Evolutionary conservation across 306 rosid genomes (phyloP).

Genomic region (Malus sylvestris): DNA sequence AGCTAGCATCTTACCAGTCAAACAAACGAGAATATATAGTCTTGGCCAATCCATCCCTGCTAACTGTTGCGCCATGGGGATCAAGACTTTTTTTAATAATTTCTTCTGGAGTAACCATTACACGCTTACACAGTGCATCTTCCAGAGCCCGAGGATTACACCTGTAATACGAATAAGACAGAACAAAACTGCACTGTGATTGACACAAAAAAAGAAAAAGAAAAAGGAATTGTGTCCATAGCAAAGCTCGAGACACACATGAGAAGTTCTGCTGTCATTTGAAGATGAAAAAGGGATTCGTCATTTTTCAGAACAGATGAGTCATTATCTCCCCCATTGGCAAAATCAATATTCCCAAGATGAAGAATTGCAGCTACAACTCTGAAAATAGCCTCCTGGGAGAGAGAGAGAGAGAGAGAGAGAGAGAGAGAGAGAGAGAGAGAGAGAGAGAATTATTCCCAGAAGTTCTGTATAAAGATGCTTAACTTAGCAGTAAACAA

Average conservation of each 20-base stretch:
- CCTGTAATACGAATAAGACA: constrained; percentile 41
- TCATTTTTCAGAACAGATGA: constrained; percentile 71
- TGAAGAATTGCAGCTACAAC: constrained; percentile 92
- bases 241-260: constrained; percentile 42
- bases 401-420: background rate
- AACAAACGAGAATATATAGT: constrained; percentile 78
- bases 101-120: constrained; percentile 91
- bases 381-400: constrained; percentile 85
- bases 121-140: constrained; percentile 73
- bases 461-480: constrained; percentile 8
- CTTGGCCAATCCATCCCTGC: constrained; percentile 92
- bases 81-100: constrained; percentile 77
- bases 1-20: constrained; percentile 51
- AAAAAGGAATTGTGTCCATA: constrained; percentile 17
- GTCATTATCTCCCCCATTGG: constrained; percentile 60
- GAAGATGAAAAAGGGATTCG: constrained; percentile 64
- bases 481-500: constrained; percentile 7
- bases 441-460: constrained; percentile 3
- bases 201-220: background rate
- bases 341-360: constrained; percentile 76
- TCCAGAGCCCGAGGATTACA: constrained; percentile 58
- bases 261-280: constrained; percentile 83
- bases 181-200: constrained; percentile 4
- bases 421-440: too few relatives aligned
- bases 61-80: constrained; percentile 62